Base-by-base conservation (phyloP, 2,329 filamentous ascomycete species). In the Emmonsia crescens region DNA sequence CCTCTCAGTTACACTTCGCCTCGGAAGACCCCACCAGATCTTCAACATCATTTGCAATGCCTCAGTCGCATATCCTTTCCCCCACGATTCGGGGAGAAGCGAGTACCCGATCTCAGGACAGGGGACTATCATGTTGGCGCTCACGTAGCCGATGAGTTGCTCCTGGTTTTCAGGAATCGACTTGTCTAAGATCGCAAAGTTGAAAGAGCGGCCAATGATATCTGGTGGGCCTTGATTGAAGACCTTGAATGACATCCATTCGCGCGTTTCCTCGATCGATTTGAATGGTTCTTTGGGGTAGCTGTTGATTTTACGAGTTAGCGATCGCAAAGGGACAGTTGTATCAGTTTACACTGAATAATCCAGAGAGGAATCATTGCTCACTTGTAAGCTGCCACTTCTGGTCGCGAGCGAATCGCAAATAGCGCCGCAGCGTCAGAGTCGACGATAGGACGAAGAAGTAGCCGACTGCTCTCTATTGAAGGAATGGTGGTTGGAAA, bases 1-100 rank as follows among this genome's bases (percentile, higher is more conserved):
- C 2, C 31, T 2, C 31, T 33, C 51, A 14, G 31, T 31, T 38
- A 2, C 31, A 55, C 31, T 55, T 16, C 51, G 51, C 51, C 51
- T 55, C 31, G 64, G 64, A 12, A 71, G 48, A 4, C 60, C 55
- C 68, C 70, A 71, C 70, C 70, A 71, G 59, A 65, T 60, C 46
- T 66, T 65, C 29, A 70, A 44, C 57, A 70, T 33, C 58, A 67
- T 49, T 2, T 59, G 54, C 48, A 71, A 55, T 12, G 69, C 66
- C 31, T 71, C 70, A 1, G 69, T 71, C 9, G 68, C 68, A 27
- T 65, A 68, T n/a, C 69, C 70, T 24, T 67, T 70, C 0, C 66
- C 66, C 70, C 70, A 71, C 12, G 48, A 51, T 40, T 66, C 65
- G 0, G 68, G 70, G 48, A 66, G 64, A 12, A 71, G 38, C 5